Evolutionary conservation across 495 filamentous ascomycete species (phyloP).

Genomic region (Talaromyces proteolyticus): DNA sequence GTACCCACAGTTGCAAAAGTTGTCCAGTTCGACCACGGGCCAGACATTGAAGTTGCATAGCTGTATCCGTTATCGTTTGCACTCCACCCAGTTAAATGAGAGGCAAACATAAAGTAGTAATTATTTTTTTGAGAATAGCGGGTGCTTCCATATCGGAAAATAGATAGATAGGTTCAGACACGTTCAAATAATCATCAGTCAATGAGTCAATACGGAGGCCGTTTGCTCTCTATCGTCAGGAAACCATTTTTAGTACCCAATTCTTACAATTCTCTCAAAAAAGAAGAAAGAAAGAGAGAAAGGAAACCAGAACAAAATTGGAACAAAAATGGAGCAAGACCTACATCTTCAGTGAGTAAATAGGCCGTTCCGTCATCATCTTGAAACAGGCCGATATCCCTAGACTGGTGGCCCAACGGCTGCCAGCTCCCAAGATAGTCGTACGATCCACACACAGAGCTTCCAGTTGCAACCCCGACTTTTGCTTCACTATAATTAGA

Average conservation of each 20-base stretch:
- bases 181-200: constrained; percentile 39
- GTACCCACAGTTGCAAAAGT: constrained; percentile 49
- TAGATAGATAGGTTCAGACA: constrained; percentile 28
- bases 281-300: too few relatives aligned
- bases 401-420: constrained; percentile 46
- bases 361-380: constrained; percentile 56
- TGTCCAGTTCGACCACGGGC: constrained; percentile 54
- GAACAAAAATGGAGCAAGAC: too few relatives aligned
- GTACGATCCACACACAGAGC: constrained; percentile 55
- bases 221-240: constrained; percentile 35
- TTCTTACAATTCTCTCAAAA: too few relatives aligned
- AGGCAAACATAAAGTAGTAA: constrained; percentile 48
- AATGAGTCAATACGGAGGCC: constrained; percentile 47
- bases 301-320: too few relatives aligned
- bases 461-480: constrained; percentile 54
- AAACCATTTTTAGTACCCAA: too few relatives aligned
- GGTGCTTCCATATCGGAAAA: constrained; percentile 42
- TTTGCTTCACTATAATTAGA: constrained; percentile 58
- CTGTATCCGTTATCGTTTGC: constrained; percentile 57
- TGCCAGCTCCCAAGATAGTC: constrained; percentile 29
- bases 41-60: constrained; percentile 30
- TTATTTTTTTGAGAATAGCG: constrained; percentile 44
- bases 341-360: constrained; percentile 57
- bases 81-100: constrained; percentile 34
- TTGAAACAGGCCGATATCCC: constrained; percentile 60